A percentile compares a stretch with the other conserved stretches of the same genome.
Conservation (phyloP, 108 stramenopile genomes). For the Skeletonema marinoi region DNA sequence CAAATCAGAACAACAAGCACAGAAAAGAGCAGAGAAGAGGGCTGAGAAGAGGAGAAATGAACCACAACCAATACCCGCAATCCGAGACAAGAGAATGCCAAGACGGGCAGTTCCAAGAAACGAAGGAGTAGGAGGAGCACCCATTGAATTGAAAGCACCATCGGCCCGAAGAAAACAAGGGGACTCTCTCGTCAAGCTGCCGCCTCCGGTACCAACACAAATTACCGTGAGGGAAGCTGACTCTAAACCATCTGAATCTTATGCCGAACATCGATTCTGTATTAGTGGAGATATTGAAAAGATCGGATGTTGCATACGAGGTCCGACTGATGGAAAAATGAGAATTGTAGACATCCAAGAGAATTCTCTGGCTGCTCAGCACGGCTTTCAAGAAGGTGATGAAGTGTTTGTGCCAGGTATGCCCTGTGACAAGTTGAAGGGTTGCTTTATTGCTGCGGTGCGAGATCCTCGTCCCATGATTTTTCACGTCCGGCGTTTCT, state of each 20-base stretch:
- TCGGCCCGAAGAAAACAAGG: no score
- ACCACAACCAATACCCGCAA: no score
- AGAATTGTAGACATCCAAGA: neutral
- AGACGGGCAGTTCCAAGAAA: no score
- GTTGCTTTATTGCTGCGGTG: neutral
- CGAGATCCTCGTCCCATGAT: slow-evolving; percentile 14
- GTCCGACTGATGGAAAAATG: neutral
- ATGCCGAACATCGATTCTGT: neutral
- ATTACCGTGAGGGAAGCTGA: neutral
- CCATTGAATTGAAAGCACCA: no score
- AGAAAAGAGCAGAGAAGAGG: neutral
- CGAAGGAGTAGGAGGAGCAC: no score
- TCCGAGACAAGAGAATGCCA: no score
- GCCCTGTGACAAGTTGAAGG: neutral
- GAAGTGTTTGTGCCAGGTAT: neutral
- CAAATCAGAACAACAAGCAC: neutral
- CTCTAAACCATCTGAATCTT: neutral
- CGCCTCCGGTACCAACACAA: neutral
- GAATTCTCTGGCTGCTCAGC: neutral
- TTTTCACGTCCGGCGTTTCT: slow-evolving; percentile 22
- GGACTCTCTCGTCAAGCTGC: no score
- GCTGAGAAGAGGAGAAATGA: neutral
- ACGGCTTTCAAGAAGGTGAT: neutral
- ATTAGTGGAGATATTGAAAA: neutral
- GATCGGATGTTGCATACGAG: neutral